Evolutionary conservation across 306 rosid species (phyloP), one percentile per base, ranked within the genome.

Genomic region (Corylus heterophylla): DNA sequence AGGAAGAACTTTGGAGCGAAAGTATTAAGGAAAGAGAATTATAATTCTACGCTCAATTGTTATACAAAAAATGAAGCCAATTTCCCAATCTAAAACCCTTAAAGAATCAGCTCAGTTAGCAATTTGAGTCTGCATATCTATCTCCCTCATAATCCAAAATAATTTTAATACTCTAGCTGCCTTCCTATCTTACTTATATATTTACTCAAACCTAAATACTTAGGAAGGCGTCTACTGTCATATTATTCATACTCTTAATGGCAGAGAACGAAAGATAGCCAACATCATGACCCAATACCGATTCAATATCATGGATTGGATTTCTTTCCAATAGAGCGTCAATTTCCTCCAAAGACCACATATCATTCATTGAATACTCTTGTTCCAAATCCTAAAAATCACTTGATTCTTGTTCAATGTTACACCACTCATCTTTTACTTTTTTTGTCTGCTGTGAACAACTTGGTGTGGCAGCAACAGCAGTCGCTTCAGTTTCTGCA

Each of bases 271-370:
- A 70, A 37, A 74, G 10, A 54, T 69, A 86, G 61, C 73, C 85
- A 78, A n/a, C 62, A 31, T 20, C 75, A 20, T 51, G 35, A 25
- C 61, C 79, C 66, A 82, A 84, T 79, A 83, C 20, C 16, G 81
- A 13, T 27, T 73, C 86, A 8, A 69, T 31, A 44, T 77, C 56
- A 18, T 44, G 73, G 35, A 83, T 18, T 12, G 90, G 84, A 62
- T 80, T 76, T 7, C 50, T 62, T 8, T 86, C 92, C 54, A 87
- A 31, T 0, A 79, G 79, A 12, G 86, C 88, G 75, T 87, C 13
- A 11, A 95, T 83, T 18, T 86, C 98, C 20, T 91, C 92, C 51
- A 83, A 90, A 45, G 85, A 86, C 55, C 90, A 89, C 72, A 91
- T 61, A 85, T 95, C 99, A 54, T 93, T 94, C 44, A 42, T 12